Evolutionary conservation across 306 rosid genomes (phyloP), one percentile per base, ranked within the genome.

Genomic region (Prosopis cineraria): DNA sequence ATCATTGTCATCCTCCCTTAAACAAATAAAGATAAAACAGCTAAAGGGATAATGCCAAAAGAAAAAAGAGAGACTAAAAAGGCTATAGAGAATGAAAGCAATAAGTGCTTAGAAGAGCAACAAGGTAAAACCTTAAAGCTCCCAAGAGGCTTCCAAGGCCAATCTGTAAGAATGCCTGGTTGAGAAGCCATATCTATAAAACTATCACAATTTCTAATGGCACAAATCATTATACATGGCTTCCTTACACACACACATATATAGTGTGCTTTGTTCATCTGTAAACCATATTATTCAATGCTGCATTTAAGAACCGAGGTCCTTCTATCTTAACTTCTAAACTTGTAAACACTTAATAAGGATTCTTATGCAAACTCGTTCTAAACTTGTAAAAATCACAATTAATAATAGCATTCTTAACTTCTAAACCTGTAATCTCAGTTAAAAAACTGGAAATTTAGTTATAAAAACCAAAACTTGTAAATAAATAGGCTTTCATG

Each of bases 141-240:
- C 16, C 93, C 89, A 1, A 89, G 86, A 29, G 85, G 82, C 72
- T 82, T 87, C 93, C 93, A 89, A 0, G 93, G 93, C 93, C 90
- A 89, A 29, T 89, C 84, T 12, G 89, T 78, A 14, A 89, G 89
- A 37, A 85, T 81, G 68, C 93, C 93, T 20, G 89, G 93, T 68
- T 64, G 85, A n/a, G 93, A 78, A 58, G 93, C 93, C 93, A 89
- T 89, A 52, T 52, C 29, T 22, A 34, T 7, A 2, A 9, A 48
- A 5, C 3, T 33, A 37, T 37, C 40, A 37, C 9, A 1, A 4
- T 19, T 3, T 17, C n/a, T 7, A 7, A 20, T 52, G 59, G 13
- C 0, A 52, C 8, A n/a, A n/a, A n/a, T n/a, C n/a, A n/a, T n/a
- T n/a, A n/a, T n/a, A 2, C 59, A 20, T 52, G 59, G 29, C 12